Base-by-base conservation (phyloP, 208 protist genomes). In the Acanthamoeba castellanii region DNA sequence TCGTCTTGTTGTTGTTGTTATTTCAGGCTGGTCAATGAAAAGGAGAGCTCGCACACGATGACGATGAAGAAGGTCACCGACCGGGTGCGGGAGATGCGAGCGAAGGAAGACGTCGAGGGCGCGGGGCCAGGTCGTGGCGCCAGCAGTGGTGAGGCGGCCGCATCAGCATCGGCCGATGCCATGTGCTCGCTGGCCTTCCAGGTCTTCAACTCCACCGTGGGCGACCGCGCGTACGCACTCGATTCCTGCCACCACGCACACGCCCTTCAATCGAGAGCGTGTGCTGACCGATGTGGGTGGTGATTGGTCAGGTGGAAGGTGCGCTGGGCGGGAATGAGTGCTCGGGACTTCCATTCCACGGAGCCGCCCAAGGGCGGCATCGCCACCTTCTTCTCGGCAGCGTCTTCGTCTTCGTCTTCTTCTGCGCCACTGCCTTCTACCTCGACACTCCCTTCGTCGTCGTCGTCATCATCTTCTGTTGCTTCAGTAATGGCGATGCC, bases 41-140 rank as follows among this genome's bases (percentile, higher is more conserved):
- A 91, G 59, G 85, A 91, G 37, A 72, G 30, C 37, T 66, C 85
- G 13, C 85, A 91, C 34, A 50, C 57, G 57, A 68, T 91, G 61
- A 52, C 47, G 0, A 85, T 85, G 78, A 57, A 52, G 25, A 85
- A 57, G 45, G n/a, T 85, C 20, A 27, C 34, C 22, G 78, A 85
- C n/a, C 20, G 78, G 30, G 2, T 32, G 4, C 18, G 47, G 27
- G 45, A 85, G 34, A 7, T 59, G 70, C 70, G n/a, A n/a, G 16
- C n/a, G 64, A 78, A 78, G 32, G 4, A 47, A 13, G 45, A 47
- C 7, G 45, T 0, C 0, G 45, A 47, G 45, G 45, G 45, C 45
- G 45, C 2, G 2, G 45, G 7, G 4, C 45, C 61, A 70, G 61
- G 25, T 22, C 2, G 16, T 14, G n/a, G 20, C 18, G 42, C 18